Evolutionary conservation across 2,329 filamentous ascomycete species (phyloP).

Genomic region (Calonectria pauciramosa): DNA sequence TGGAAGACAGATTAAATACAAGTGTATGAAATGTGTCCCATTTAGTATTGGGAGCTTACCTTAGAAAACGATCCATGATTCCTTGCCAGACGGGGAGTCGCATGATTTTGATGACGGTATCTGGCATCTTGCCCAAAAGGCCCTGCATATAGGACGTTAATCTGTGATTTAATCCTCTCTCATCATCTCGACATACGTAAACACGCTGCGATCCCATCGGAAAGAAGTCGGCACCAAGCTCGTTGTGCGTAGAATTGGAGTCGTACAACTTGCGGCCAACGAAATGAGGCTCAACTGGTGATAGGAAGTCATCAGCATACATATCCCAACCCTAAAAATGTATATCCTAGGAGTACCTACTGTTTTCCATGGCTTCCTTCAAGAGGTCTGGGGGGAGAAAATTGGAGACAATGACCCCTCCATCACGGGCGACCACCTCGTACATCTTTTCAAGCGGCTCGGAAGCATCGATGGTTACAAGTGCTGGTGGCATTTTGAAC

Average conservation of each 20-base stretch:
- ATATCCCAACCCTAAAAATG: background rate
- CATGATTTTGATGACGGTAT: background rate
- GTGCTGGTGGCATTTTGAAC: background rate
- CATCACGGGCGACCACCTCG: background rate
- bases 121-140: background rate
- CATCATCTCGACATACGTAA: background rate
- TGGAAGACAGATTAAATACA: background rate
- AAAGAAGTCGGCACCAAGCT: background rate
- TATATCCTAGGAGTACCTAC: background rate
- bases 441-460: background rate
- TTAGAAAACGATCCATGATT: conserved; percentile 3
- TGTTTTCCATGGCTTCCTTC: background rate
- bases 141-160: background rate
- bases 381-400: background rate
- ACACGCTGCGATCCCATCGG: background rate
- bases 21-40: too few relatives aligned
- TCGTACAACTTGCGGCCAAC: background rate
- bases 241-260: background rate
- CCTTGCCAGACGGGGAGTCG: background rate
- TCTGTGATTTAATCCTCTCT: too few relatives aligned
- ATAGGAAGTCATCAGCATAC: background rate
- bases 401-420: background rate
- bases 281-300: background rate
- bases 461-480: background rate
- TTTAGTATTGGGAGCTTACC: background rate